phyloP scores from a whole-genome alignment of 805 yeast genomes.

The Blastobotrys parvus region DNA sequence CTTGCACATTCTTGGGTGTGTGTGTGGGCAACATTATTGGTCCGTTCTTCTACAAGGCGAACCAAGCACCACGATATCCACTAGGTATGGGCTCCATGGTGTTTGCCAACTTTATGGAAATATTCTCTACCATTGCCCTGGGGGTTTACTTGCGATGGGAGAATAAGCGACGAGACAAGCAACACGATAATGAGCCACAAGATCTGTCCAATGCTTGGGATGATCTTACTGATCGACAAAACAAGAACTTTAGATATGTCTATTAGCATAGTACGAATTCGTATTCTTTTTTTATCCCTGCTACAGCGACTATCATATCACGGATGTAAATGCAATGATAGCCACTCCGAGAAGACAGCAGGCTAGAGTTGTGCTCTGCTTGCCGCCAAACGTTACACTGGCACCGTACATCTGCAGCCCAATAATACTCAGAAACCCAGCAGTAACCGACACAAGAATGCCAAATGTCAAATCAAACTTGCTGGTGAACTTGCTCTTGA shows the following conservation, averaged over 20 bases:
- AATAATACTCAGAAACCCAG: constrained; percentile 78
- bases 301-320: neutral
- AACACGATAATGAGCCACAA: neutral
- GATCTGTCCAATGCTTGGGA: constrained; percentile 6
- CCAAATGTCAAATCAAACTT: constrained; percentile 44
- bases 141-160: constrained; percentile 6
- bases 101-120: constrained; percentile 15
- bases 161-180: constrained; percentile 8
- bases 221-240: constrained; percentile 14
- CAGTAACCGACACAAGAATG: constrained; percentile 56
- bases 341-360: constrained; percentile 58
- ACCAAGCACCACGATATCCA: constrained; percentile 18
- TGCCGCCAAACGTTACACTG: constrained; percentile 72
- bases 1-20: constrained; percentile 39
- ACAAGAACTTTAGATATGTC: constrained; percentile 10
- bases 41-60: constrained; percentile 32
- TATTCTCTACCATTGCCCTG: constrained; percentile 15
- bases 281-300: no score
- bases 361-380: constrained; percentile 46
- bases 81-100: constrained; percentile 17
- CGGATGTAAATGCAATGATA: constrained; percentile 36
- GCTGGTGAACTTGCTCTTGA: constrained; percentile 14
- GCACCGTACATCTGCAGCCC: constrained; percentile 81
- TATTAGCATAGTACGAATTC: neutral
- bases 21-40: constrained; percentile 50